A percentile compares a stretch with the other conserved stretches of the same genome.
Evolutionary conservation across 192 early-diverging fungal species (phyloP).

Genomic region (Gonapodya prolifera): DNA sequence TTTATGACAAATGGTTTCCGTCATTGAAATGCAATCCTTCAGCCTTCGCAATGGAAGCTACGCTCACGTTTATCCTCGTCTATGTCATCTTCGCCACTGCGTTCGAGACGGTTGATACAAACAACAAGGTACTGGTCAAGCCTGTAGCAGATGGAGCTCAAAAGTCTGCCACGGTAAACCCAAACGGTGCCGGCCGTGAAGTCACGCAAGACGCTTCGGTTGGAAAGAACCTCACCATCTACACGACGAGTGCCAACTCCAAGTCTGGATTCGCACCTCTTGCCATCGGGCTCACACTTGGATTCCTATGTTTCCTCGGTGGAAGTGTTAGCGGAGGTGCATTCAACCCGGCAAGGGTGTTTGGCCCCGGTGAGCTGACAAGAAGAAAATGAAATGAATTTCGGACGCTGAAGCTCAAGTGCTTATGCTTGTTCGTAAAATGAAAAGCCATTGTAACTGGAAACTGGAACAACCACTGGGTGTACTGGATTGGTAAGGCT

Average conservation of each 20-base stretch:
- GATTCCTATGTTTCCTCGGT: constrained; percentile 37
- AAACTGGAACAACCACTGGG: constrained; percentile 40
- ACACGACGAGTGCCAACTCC: constrained; percentile 49
- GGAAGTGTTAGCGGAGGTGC: constrained; percentile 42
- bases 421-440: constrained; percentile 4
- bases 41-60: constrained; percentile 46
- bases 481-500: constrained; percentile 41
- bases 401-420: too few species aligned
- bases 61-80: constrained; percentile 43
- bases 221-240: constrained; percentile 45
- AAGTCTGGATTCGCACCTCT: constrained; percentile 52
- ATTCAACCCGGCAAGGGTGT: constrained; percentile 48
- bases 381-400: too few species aligned
- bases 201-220: constrained; percentile 4
- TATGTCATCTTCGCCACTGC: constrained; percentile 54
- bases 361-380: constrained; percentile 17
- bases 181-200: constrained; percentile 5
- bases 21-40: neutral
- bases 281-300: constrained; percentile 47
- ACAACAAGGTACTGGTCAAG: constrained; percentile 30
- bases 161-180: constrained; percentile 1
- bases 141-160: constrained; percentile 8
- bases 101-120: constrained; percentile 45
- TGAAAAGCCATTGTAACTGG: constrained; percentile 29
- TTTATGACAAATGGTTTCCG: neutral